Percentiles rank a stretch among this genome's conserved stretches.
These are phyloP conservation scores for Ichthyophthirius multifiliis DNA, from an alignment of 169 alveolate species.

Conservation along the genomic window DNA sequence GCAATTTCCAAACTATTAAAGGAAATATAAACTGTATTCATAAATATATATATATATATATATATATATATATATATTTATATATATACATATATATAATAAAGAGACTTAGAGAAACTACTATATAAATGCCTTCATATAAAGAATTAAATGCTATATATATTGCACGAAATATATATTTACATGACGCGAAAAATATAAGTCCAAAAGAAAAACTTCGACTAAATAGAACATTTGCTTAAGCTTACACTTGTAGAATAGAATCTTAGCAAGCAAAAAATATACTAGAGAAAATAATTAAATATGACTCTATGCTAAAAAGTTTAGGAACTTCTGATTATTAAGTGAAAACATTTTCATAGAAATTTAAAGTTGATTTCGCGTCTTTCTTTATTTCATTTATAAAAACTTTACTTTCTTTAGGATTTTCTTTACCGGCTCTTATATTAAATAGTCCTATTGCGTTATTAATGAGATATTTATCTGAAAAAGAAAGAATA, in stretches of 20 bases:
- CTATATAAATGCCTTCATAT: slow-evolving; percentile 51
- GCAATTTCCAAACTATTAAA: slow-evolving; percentile 40
- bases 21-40: slow-evolving; percentile 33
- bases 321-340: slow-evolving; percentile 43
- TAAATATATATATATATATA: neutral
- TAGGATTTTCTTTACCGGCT: slow-evolving; percentile 58
- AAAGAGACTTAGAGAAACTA: slow-evolving; percentile 44
- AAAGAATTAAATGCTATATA: slow-evolving; percentile 43
- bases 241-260: slow-evolving; percentile 39
- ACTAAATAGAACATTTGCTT: slow-evolving; percentile 45
- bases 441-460: slow-evolving; percentile 50
- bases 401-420: slow-evolving; percentile 20
- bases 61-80: neutral
- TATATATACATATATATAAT: neutral
- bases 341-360: slow-evolving; percentile 35
- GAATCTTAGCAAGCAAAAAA: slow-evolving; percentile 40
- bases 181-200: slow-evolving; percentile 31
- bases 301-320: slow-evolving; percentile 39
- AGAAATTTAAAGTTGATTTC: slow-evolving; percentile 14
- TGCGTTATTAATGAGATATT: slow-evolving; percentile 21
- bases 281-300: slow-evolving; percentile 28
- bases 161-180: slow-evolving; percentile 49
- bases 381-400: slow-evolving; percentile 13
- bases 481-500: slow-evolving; percentile 61
- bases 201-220: slow-evolving; percentile 43